Conservation (phyloP, 352 stramenopile genomes). For the Phytophthora ramorum region DNA sequence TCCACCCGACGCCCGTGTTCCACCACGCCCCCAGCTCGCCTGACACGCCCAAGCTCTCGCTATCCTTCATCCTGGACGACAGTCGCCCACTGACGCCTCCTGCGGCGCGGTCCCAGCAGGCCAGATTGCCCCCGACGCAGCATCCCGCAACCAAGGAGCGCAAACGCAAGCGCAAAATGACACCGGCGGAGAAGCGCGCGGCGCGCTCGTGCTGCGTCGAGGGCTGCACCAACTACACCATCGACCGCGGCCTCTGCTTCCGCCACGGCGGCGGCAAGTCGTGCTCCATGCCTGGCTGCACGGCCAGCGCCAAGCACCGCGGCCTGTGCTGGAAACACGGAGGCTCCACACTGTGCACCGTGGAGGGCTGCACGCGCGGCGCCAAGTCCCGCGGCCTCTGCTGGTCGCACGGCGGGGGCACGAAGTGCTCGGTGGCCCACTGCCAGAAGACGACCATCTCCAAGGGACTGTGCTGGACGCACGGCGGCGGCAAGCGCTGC, state of each 20-base stretch:
- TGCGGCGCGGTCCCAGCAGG: not conserved
- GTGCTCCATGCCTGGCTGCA: constrained; percentile 51
- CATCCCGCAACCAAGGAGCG: not conserved
- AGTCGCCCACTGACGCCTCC: constrained; percentile 17
- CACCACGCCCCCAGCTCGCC: constrained; percentile 1
- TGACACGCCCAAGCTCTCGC: constrained; percentile 25
- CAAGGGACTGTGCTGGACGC: no score
- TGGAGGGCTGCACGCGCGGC: no score
- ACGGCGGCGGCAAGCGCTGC: no score
- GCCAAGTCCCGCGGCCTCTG: no score
- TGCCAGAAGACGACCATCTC: not conserved
- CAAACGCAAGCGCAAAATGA: constrained; percentile 15
- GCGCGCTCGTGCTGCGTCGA: constrained; percentile 45
- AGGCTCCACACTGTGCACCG: constrained; percentile 6
- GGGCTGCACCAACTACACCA: constrained; percentile 59
- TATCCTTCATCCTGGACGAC: constrained; percentile 36
- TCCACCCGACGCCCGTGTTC: not conserved
- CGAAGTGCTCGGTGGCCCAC: no score
- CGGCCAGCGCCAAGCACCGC: constrained; percentile 53
- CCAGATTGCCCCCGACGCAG: constrained; percentile 3
- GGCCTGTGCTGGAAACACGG: constrained; percentile 45
- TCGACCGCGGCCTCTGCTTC: constrained; percentile 55
- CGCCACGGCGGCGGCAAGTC: constrained; percentile 53
- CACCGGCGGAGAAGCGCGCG: constrained; percentile 17
- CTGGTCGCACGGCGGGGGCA: no score